Conservation (phyloP, 805 yeast genomes). For the Myxozyma mucilagina region DNA sequence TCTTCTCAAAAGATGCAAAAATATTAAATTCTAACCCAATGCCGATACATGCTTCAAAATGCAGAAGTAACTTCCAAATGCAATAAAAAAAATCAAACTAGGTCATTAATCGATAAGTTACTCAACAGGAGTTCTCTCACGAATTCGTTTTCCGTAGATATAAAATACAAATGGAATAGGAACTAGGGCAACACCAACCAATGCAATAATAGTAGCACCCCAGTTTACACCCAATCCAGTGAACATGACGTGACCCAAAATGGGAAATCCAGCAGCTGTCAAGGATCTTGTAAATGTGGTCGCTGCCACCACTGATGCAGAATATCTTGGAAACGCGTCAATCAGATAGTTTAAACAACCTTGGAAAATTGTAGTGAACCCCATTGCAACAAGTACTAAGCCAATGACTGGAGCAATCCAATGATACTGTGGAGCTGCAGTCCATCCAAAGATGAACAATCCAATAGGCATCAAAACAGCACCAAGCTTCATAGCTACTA, state of each 20-base stretch:
- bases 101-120: not conserved
- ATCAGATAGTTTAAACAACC: constrained; percentile 62
- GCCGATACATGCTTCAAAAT: not conserved
- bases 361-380: constrained; percentile 58
- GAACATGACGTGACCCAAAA: constrained; percentile 58
- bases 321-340: constrained; percentile 57
- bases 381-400: constrained; percentile 53
- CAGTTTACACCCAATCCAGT: constrained; percentile 52
- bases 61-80: not conserved
- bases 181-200: constrained; percentile 48
- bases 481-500: constrained; percentile 53
- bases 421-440: constrained; percentile 47
- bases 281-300: constrained; percentile 60
- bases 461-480: constrained; percentile 51
- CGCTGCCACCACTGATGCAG: constrained; percentile 67
- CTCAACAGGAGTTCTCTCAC: constrained; percentile 29
- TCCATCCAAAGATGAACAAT: constrained; percentile 65
- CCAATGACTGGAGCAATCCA: constrained; percentile 64
- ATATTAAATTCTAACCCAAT: too few relatives aligned
- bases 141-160: constrained; percentile 48
- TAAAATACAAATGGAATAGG: constrained; percentile 61
- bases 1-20: not conserved
- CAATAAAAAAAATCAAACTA: not conserved
- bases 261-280: constrained; percentile 63
- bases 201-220: constrained; percentile 58